A percentile compares a stretch with the other conserved stretches of the same genome.
Evolutionary conservation across 2,329 filamentous ascomycete species (phyloP).

Genomic region (Ophiocordyceps camponoti-leonardi): DNA sequence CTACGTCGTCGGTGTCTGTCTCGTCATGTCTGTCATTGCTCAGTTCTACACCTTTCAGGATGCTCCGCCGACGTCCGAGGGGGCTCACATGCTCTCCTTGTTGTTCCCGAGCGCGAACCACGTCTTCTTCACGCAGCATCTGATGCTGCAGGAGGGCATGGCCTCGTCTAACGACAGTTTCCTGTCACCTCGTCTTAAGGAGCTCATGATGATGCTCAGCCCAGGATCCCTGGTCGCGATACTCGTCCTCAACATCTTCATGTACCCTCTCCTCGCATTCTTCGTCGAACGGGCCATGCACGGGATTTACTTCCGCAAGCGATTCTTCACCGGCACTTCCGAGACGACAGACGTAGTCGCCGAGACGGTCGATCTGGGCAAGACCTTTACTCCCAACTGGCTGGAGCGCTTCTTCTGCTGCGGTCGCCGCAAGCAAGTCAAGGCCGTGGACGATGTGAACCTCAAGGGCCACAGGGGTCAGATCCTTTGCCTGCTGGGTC

Average conservation of each 20-base stretch:
- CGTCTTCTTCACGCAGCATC: slow-evolving; percentile 9
- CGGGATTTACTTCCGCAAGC: slow-evolving; percentile 15
- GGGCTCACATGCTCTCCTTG: slow-evolving; percentile 4
- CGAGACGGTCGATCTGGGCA: slow-evolving; percentile 11
- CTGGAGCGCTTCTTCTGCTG: slow-evolving; percentile 12
- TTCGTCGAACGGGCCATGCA: slow-evolving; percentile 15
- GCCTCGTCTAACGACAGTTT: slow-evolving; percentile 2
- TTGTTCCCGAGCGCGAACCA: slow-evolving; percentile 9
- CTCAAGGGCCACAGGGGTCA: slow-evolving; percentile 41
- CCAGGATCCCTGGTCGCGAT: slow-evolving; percentile 13
- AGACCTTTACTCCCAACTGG: slow-evolving; percentile 13
- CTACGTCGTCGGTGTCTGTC: slow-evolving; percentile 11
- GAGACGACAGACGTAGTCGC: slow-evolving; percentile 4
- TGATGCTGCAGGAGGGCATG: slow-evolving; percentile 7
- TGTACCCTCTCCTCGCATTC: slow-evolving; percentile 14
- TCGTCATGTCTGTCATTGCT: slow-evolving; percentile 10
- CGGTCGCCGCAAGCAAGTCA: slow-evolving; percentile 15
- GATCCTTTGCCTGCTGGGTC: slow-evolving; percentile 49
- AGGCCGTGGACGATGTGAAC: slow-evolving; percentile 43
- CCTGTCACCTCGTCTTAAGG: not conserved
- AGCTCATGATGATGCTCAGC: slow-evolving; percentile 5
- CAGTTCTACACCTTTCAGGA: slow-evolving; percentile 2
- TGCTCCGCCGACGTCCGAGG: not conserved
- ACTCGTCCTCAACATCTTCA: slow-evolving; percentile 14
- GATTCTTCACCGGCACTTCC: slow-evolving; percentile 8